Base-by-base conservation (phyloP, 768 basidiomycete genomes). In the Polyporus arcularius region DNA sequence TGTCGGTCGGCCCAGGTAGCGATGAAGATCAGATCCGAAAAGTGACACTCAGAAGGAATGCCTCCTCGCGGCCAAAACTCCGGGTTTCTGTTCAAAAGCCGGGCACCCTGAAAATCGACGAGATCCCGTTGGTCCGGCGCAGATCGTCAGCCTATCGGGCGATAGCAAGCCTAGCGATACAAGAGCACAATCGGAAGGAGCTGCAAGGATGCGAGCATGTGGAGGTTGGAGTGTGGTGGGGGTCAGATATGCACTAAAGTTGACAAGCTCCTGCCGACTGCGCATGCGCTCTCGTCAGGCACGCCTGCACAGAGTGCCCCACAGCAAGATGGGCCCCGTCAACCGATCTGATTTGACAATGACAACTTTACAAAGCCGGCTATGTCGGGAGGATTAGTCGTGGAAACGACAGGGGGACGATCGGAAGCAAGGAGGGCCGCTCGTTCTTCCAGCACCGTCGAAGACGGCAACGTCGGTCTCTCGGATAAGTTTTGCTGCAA, bases 351-450 rank as follows among this genome's bases (percentile, higher is more conserved):
- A 35, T 41, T 60, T 18, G 46, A 48, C 30, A n/a, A 30, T 12
- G n/a, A n/a, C n/a, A 26, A 26, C 21, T 26, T 26, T 26, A 42
- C 30, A 38, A 12, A 4, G 48, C 51, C 54, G 49, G 55, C 26
- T 43, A 55, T 41, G 59, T 51, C 60, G 60, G 60, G 43, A 28
- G 53, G n/a, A 10, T 28, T 49, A 41, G 43, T 40, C 60, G 50
- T 42, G 53, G 48, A 42, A 55, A 38, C 30, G 47, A 32, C 6
- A 21, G 39, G 49, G 26, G n/a, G 53, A 52, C 46, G 52, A 53
- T 52, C 56, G 56, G 46, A 48, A 26, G 28, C 46, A 48, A 48
- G 46, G 46, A 28, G 26, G 46, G 46, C 46, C 46, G 46, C 28
- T 9, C 43, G 43, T 8, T 21, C 15, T 45, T 45, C 43, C 43